Base-by-base conservation (phyloP, 2,329 filamentous ascomycete species). In the Sclerotinia nivalis region DNA sequence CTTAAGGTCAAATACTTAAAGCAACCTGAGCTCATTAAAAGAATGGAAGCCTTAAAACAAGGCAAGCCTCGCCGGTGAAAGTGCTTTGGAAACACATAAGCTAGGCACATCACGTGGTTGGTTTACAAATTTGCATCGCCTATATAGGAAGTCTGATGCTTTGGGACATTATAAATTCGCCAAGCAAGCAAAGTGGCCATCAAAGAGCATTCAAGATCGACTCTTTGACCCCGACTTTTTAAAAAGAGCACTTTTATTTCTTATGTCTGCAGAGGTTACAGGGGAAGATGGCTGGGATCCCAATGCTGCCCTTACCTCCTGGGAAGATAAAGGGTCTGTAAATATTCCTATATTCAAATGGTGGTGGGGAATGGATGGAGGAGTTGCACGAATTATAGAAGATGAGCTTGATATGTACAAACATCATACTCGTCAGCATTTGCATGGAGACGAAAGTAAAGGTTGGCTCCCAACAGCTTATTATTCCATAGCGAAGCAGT, bases 131-230 rank as follows among this genome's bases (percentile, higher is more conserved):
- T 43, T 45, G 18, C 58, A 45, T 43, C 34, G 58, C 4, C 12
- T 25, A 45, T 13, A 61, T n/a, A 37, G 25, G n/a, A 9, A 40
- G 37, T 45, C 31, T 45, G 58, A 40, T 61, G 22, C 34, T 28
- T 45, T 61, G 25, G 58, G 58, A 10, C 58, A 61, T 61, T 61
- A 61, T 28, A 45, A 61, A 61, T 61, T 45, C 37, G 34, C 40
- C n/a, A 61, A 45, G 22, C 37, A 45, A 8, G 34, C 34, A 40
- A 43, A 9, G 8, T 61, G 58, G 37, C 58, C 58, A 10, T 34
- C 25, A 5, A 20, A 13, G 8, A 45, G n/a, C 18, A 61, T 61
- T 22, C 58, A 25, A 40, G 22, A 40, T 18, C 22, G 40, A 28
- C 58, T 61, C 37, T 45, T 43, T 15, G 25, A 61, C 4, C 12